Evolutionary conservation across 2,329 filamentous ascomycete genomes (phyloP).

Genomic region (Thielaviopsis cerberus): DNA sequence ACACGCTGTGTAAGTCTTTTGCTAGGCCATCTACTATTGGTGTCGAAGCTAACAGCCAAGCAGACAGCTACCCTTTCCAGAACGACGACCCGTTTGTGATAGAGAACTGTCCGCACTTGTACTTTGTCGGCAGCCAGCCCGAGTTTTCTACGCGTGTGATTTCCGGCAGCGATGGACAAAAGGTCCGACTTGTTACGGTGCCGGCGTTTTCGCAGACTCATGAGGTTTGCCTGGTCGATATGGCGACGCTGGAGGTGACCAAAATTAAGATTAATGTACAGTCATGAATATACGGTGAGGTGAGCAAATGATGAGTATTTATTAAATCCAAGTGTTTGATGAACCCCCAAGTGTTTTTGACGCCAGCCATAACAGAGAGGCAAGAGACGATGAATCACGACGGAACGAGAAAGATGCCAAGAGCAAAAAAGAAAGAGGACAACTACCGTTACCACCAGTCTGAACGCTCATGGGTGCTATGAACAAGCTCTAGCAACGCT

Average conservation of each 20-base stretch:
- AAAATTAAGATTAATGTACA: conserved; percentile 37
- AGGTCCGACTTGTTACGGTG: conserved; percentile 61
- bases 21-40: neutral
- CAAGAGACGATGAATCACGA: no score
- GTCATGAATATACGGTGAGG: neutral
- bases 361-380: no score
- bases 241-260: conserved; percentile 66
- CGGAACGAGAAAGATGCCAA: no score
- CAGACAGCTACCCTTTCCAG: conserved; percentile 92
- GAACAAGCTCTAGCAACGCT: no score
- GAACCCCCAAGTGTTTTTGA: no score
- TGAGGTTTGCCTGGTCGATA: conserved; percentile 67
- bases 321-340: no score
- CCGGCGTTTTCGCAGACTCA: conserved; percentile 65
- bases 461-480: no score
- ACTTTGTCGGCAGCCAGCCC: conserved; percentile 74
- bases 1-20: conserved; percentile 62
- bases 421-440: no score
- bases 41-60: neutral
- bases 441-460: no score
- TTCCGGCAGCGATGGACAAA: conserved; percentile 46
- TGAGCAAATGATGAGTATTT: no score
- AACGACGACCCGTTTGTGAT: conserved; percentile 83
- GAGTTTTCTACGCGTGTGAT: conserved; percentile 56
- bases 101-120: conserved; percentile 70